phyloP scores from a whole-genome alignment of 176 grass and related monocot genomes.

The Melocanna baccifera region DNA sequence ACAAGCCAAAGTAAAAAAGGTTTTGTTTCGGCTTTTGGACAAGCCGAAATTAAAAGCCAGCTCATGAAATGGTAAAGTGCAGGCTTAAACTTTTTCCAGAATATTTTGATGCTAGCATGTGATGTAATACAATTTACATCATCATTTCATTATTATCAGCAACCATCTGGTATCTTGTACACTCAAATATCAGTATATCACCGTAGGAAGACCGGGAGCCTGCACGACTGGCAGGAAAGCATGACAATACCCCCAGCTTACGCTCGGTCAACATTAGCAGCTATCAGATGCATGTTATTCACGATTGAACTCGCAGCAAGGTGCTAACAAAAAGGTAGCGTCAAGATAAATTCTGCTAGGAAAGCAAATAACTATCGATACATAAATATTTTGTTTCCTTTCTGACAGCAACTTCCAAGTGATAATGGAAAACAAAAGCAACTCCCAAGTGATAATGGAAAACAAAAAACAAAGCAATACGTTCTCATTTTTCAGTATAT shows the following conservation, averaged over 20 bases:
- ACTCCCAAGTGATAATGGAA: background rate
- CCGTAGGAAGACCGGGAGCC: background rate
- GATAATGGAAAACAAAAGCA: background rate
- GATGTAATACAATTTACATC: background rate
- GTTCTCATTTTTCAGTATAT: constrained; percentile 7
- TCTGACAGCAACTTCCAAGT: background rate
- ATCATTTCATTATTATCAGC: background rate
- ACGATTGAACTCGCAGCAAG: background rate
- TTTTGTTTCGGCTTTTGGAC: too few species aligned
- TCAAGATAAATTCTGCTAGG: background rate
- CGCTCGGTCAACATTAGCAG: background rate
- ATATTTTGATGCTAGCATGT: background rate
- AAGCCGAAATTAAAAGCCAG: too few species aligned
- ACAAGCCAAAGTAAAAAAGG: too few species aligned
- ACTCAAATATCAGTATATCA: too few species aligned
- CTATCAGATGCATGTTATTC: background rate
- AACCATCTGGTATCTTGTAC: background rate
- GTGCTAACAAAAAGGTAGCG: background rate
- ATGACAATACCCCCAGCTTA: background rate
- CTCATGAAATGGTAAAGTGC: background rate
- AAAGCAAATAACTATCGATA: background rate
- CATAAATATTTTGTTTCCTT: background rate
- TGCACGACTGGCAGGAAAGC: background rate
- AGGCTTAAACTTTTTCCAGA: background rate
- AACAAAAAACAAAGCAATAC: background rate